These are phyloP conservation scores for Giardia muris DNA, from an alignment of 208 protist genomes.

Conservation along the genomic window DNA sequence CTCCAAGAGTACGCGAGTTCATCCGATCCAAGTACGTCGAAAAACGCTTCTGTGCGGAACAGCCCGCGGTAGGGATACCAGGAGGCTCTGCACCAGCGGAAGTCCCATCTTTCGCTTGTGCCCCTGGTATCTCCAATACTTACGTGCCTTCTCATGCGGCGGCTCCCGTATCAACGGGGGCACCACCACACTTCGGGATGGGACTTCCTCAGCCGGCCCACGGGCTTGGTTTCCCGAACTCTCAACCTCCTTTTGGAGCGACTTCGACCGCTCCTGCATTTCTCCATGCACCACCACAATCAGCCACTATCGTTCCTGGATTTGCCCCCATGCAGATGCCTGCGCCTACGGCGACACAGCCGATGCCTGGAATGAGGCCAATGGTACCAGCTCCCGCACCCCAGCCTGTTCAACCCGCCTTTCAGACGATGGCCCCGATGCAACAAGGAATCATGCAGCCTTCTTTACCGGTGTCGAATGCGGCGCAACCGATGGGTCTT, in stretches of 20 bases:
- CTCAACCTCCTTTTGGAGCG: not conserved
- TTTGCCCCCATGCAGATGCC: not conserved
- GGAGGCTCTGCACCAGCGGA: not conserved
- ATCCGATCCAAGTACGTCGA: not conserved
- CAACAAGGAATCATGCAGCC: not conserved
- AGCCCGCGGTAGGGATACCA: not conserved
- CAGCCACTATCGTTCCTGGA: not conserved
- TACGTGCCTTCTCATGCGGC: not conserved
- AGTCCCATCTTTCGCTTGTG: not conserved
- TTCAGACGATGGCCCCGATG: not conserved
- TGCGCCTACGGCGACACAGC: not conserved
- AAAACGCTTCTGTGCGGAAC: not conserved
- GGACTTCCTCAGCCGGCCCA: not conserved
- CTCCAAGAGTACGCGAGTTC: constrained; percentile 6
- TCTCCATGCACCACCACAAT: not conserved
- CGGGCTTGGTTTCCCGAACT: not conserved
- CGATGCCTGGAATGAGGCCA: not conserved
- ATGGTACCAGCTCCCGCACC: not conserved
- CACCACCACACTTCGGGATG: not conserved
- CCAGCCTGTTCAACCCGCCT: not conserved
- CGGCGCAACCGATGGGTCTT: not conserved
- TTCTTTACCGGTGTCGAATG: not conserved
- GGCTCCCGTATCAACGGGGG: not conserved
- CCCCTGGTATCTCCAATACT: not conserved
- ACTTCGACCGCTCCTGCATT: not conserved